Conservation (phyloP, 352 stramenopile species). For the Halophytophthora batemanensis region DNA sequence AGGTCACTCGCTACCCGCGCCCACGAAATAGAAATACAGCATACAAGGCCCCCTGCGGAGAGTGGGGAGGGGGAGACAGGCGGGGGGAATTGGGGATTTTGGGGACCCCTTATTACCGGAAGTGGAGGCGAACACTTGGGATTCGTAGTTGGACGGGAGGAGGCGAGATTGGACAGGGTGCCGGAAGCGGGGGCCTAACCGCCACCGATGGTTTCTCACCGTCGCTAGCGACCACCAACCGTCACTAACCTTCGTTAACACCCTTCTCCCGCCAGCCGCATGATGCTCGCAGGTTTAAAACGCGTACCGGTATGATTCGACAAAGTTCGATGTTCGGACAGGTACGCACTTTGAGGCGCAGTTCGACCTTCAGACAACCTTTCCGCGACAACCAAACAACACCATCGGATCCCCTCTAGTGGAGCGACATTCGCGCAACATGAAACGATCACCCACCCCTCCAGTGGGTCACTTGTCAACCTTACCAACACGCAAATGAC, state of each 20-base stretch:
- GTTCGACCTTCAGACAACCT: constrained; percentile 7
- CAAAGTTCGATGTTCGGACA: neutral
- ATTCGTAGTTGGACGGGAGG: neutral
- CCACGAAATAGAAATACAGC: constrained; percentile 20
- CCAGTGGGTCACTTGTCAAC: no score
- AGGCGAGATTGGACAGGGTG: neutral
- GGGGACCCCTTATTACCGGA: no score
- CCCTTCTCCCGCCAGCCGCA: neutral
- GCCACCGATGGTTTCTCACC: no score
- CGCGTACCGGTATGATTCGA: neutral
- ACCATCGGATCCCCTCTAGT: neutral
- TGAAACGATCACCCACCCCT: no score
- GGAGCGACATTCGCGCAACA: neutral
- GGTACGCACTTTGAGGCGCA: neutral
- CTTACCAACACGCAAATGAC: neutral
- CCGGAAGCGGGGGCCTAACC: no score
- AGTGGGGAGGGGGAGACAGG: neutral
- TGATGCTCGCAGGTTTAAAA: no score
- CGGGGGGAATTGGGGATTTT: no score
- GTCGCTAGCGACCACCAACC: neutral
- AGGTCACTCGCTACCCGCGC: constrained; percentile 14
- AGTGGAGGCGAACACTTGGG: neutral
- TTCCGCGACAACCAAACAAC: constrained; percentile 2
- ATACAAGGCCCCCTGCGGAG: neutral
- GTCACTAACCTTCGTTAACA: constrained; percentile 1